A percentile compares a stretch with the other conserved stretches of the same genome.
Conservation (phyloP, 2,329 filamentous ascomycete genomes). For the Trichoderma atroviride region DNA sequence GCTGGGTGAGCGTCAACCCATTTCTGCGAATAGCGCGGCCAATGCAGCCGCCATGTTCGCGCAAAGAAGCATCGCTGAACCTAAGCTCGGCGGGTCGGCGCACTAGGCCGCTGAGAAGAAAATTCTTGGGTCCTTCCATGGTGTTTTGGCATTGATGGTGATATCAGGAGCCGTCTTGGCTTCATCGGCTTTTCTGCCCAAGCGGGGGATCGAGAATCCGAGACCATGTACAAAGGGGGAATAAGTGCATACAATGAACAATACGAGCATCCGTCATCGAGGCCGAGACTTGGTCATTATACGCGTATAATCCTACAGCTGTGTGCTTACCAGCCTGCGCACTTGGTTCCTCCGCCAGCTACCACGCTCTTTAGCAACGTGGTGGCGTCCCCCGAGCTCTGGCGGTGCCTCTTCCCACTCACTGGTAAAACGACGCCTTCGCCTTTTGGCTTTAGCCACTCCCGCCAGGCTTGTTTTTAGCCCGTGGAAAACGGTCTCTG, state of each 20-base stretch:
- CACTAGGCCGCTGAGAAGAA: slow-evolving; percentile 16
- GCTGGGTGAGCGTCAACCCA: not conserved
- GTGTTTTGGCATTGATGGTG: not conserved
- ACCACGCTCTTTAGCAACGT: not conserved
- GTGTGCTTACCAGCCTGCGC: too few relatives aligned
- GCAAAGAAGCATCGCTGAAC: not conserved
- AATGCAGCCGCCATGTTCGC: slow-evolving; percentile 22
- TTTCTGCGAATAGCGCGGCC: not conserved
- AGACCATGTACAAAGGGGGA: too few relatives aligned
- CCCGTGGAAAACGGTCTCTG: not conserved
- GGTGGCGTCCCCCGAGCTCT: not conserved
- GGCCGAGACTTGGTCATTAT: too few relatives aligned
- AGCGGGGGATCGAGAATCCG: too few relatives aligned
- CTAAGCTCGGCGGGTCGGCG: slow-evolving; percentile 12
- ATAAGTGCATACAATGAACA: too few relatives aligned
- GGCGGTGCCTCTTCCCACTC: too few relatives aligned
- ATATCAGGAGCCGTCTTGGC: not conserved
- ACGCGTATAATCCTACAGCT: too few relatives aligned
- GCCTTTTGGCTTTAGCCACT: slow-evolving; percentile 19
- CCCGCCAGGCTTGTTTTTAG: slow-evolving; percentile 18
- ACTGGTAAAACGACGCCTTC: not conserved
- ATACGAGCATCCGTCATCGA: too few relatives aligned
- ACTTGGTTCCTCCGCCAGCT: not conserved
- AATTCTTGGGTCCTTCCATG: not conserved
- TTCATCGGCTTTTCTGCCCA: not conserved